phyloP scores from a whole-genome alignment of 768 basidiomycete genomes.

The Daedaleopsis nitida region DNA sequence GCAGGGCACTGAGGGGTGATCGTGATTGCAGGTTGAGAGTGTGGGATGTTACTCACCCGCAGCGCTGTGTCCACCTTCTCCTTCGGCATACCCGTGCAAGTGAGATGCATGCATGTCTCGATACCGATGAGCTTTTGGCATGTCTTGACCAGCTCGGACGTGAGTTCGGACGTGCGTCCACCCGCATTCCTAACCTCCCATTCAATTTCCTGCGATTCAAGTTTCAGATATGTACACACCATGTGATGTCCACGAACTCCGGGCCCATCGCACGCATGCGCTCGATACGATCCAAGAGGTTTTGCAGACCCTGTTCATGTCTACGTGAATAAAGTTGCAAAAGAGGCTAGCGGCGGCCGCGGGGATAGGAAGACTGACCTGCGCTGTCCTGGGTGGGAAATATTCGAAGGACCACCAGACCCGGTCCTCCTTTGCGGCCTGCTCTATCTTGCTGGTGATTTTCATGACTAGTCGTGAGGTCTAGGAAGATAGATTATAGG shows the following conservation, averaged over 20 bases:
- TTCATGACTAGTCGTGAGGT: conserved; percentile 60
- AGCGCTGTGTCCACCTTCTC: conserved; percentile 94
- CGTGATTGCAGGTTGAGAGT: not conserved
- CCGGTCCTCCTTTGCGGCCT: conserved; percentile 81
- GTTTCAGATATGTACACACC: conserved; percentile 40
- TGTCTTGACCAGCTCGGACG: conserved; percentile 91
- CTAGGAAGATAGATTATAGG: conserved; percentile 14
- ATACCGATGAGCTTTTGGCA: conserved; percentile 92
- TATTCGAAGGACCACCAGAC: conserved; percentile 99
- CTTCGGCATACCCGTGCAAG: conserved; percentile 98
- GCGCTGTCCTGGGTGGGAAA: conserved; percentile 94
- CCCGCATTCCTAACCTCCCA: conserved; percentile 81
- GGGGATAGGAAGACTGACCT: conserved; percentile 61
- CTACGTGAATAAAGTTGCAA: conserved; percentile 6
- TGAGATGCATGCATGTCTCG: conserved; percentile 98
- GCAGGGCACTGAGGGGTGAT: not conserved
- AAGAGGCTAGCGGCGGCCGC: conserved; percentile 9
- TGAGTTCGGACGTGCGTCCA: conserved; percentile 92
- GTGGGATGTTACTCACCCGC: conserved; percentile 50
- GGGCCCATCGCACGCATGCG: conserved; percentile 95
- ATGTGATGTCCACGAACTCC: conserved; percentile 98
- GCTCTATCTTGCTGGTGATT: conserved; percentile 91
- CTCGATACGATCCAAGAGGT: conserved; percentile 96
- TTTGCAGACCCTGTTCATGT: conserved; percentile 77
- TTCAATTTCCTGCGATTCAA: not conserved